phyloP scores from a whole-genome alignment of 2,329 filamentous ascomycete genomes.

The Helotiales sp. region DNA sequence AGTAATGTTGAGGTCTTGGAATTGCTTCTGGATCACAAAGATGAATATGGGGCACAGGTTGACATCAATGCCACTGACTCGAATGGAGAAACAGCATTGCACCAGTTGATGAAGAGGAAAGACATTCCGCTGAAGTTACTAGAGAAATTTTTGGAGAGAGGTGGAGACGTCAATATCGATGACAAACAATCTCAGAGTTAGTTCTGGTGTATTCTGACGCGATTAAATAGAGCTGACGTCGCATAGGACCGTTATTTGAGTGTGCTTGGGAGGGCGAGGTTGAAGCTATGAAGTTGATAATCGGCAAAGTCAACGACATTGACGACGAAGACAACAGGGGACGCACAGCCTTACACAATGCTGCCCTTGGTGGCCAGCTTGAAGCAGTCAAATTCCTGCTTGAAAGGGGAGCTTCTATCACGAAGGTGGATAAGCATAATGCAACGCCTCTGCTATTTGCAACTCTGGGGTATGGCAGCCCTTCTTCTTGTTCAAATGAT shows the following conservation, averaged over 20 bases:
- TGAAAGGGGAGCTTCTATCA: background rate
- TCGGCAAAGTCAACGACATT: constrained; percentile 5
- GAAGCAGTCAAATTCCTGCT: constrained; percentile 5
- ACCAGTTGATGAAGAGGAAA: constrained; percentile 1
- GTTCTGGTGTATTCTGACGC: background rate
- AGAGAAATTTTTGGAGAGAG: background rate
- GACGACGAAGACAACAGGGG: constrained; percentile 4
- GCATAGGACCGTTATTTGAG: background rate
- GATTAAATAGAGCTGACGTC: background rate
- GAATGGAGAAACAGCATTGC: background rate
- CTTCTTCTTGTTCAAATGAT: too few species aligned
- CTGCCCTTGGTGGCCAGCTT: background rate
- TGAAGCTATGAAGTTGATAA: constrained; percentile 8
- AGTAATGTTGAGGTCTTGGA: background rate
- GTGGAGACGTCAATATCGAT: constrained; percentile 1
- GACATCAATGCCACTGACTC: background rate
- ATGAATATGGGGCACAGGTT: background rate
- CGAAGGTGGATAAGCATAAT: background rate
- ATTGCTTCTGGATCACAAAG: background rate
- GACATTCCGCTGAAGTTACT: background rate
- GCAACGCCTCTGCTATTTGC: background rate
- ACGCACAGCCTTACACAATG: background rate
- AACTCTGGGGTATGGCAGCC: background rate
- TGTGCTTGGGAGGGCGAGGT: background rate
- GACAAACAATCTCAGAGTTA: background rate